Evolutionary conservation across 345 rosid species (phyloP).

Genomic region (Conringia planisiliqua): DNA sequence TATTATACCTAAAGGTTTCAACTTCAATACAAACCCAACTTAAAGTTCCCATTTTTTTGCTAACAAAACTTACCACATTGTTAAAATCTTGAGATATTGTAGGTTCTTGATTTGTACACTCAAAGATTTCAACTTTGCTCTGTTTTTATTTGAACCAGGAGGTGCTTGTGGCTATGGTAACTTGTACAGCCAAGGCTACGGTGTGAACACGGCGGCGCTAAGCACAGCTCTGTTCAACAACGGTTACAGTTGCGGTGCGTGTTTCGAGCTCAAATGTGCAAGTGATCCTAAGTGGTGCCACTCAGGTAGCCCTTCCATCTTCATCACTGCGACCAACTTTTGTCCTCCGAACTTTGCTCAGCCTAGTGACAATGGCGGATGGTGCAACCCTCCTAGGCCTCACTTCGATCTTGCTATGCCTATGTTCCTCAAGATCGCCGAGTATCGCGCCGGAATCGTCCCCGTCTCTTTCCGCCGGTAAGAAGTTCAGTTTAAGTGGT

Average conservation of each 20-base stretch:
- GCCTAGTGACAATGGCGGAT: conserved; percentile 64
- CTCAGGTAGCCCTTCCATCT: conserved; percentile 56
- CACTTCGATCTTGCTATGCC: conserved; percentile 81
- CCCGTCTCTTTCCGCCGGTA: conserved; percentile 82
- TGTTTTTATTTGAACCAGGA: conserved; percentile 34
- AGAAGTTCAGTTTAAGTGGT: neutral
- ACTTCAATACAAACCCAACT: neutral
- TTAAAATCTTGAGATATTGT: neutral
- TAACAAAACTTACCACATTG: conserved; percentile 6
- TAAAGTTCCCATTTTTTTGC: neutral
- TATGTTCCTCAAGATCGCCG: conserved; percentile 68
- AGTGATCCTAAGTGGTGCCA: conserved; percentile 62
- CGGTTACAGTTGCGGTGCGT: conserved; percentile 63
- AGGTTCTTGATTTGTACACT: neutral
- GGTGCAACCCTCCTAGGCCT: conserved; percentile 78
- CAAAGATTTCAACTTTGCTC: neutral
- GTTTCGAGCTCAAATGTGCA: conserved; percentile 64
- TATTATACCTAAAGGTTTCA: neutral
- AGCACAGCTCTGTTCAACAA: conserved; percentile 77
- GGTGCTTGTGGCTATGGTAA: conserved; percentile 82
- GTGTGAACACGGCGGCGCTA: conserved; percentile 70
- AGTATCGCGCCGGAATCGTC: conserved; percentile 73
- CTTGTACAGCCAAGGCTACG: conserved; percentile 71
- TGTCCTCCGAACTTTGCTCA: conserved; percentile 60
- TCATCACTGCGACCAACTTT: conserved; percentile 63